Conservation (phyloP, 331 rosid species). For the Dryas integrifolia region DNA sequence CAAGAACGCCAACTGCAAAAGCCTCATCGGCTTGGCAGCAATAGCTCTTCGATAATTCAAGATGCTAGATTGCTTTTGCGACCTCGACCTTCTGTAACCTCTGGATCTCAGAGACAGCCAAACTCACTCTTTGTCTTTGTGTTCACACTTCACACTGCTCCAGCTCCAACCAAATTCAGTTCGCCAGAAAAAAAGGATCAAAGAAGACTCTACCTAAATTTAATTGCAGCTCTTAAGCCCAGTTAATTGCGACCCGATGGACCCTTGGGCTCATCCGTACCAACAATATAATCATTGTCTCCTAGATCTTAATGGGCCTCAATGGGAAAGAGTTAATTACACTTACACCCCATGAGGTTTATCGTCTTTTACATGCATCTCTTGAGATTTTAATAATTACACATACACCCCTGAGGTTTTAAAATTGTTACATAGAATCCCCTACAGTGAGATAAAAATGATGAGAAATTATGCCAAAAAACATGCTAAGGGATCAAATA, state of each 20-base stretch:
- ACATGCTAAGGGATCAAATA: no score
- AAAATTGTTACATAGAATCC: no score
- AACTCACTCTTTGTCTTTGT: not conserved
- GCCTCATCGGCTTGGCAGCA: conserved; percentile 48
- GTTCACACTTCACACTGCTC: not conserved
- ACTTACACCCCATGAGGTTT: no score
- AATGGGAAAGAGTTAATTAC: no score
- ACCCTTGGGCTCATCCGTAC: not conserved
- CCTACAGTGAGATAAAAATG: no score
- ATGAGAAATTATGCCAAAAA: no score
- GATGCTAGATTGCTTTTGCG: not conserved
- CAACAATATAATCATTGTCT: no score
- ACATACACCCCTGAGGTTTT: no score
- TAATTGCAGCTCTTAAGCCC: not conserved
- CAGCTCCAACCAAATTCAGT: not conserved
- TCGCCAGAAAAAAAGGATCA: not conserved
- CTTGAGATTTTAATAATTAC: no score
- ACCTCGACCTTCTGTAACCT: not conserved
- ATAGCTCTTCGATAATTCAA: not conserved
- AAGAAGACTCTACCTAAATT: not conserved
- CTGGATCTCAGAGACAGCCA: not conserved
- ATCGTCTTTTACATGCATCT: no score
- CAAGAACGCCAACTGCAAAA: conserved; percentile 59
- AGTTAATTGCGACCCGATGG: not conserved
- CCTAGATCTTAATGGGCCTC: no score